Base-by-base conservation (phyloP, 2,329 filamentous ascomycete genomes). In the Xylariaceae sp. region DNA sequence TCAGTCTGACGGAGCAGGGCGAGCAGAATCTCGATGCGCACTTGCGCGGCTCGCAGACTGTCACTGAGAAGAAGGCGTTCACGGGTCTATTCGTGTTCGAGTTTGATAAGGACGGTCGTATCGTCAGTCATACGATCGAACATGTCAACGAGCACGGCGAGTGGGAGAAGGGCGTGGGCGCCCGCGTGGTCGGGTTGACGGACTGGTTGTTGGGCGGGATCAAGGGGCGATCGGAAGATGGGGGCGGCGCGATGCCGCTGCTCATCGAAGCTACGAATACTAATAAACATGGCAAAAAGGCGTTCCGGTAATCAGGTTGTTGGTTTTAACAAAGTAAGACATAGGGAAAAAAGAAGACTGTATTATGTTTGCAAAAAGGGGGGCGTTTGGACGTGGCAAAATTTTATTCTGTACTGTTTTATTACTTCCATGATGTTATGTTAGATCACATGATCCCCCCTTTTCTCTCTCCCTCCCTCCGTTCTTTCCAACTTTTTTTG, bases 11-110 rank as follows among this genome's bases (percentile, higher is more conserved):
- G 37, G 64, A 67, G 59, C 66, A 66, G 49, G 67, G 65, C 18
- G 70, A 68, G 56, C 68, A 68, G 60, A 75, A 76, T 75, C 58
- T 74, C 15, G 70, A 74, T 58, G 61, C 66, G 15, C 69, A 69
- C 30, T 68, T 75, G 4, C 62, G 74, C 18, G 75, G 75, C 18
- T 71, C 70, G 4, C 68, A 83, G 54, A 53, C 63, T 10, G 78
- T 82, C 15, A 74, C 80, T 66, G 82, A 84, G 58, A 83, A 83
- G 62, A 88, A 89, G 69, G 88, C 92, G 70, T 97, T 97, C 68
- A 90, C 87, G 1, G 94, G 94, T 0, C 75, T 97, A 9, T 99
- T 97, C 74, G 88, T 96, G 60, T 99, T 99, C 73, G 90, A 96
- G 65, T 99, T 99, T 72, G 94, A 97, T 70, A 81, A 85, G 51